A percentile compares a stretch with the other conserved stretches of the same genome.
phyloP scores from a whole-genome alignment of 2,329 filamentous ascomycete genomes.

The Exophiala lecanii-corni region DNA sequence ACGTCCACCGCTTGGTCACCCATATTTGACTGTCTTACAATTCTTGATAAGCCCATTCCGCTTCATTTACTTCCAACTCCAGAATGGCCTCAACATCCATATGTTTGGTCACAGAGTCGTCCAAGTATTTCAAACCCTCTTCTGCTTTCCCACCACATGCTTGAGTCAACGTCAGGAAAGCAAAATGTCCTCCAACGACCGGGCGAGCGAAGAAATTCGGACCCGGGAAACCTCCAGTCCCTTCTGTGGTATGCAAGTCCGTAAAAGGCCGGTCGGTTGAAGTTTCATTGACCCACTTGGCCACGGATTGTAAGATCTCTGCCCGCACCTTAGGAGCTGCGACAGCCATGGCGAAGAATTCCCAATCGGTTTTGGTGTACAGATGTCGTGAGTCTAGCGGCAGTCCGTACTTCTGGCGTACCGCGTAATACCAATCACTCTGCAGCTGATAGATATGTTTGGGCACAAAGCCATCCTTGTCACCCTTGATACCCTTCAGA shows the following conservation, averaged over 20 bases:
- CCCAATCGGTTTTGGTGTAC: conserved; percentile 88
- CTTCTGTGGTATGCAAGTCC: conserved; percentile 75
- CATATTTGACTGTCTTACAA: conserved; percentile 1
- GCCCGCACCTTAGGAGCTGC: conserved; percentile 59
- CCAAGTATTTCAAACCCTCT: conserved; percentile 50
- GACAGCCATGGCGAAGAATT: conserved; percentile 81
- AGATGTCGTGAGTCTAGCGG: conserved; percentile 77
- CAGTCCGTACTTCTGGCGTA: conserved; percentile 75
- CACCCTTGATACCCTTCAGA: conserved; percentile 29
- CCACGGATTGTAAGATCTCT: conserved; percentile 69
- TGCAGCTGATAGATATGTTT: conserved; percentile 72
- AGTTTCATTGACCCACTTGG: conserved; percentile 80
- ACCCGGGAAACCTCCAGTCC: conserved; percentile 67
- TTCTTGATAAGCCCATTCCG: conserved; percentile 9
- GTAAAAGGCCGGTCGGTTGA: conserved; percentile 70
- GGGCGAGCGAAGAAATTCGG: conserved; percentile 75
- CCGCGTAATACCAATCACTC: conserved; percentile 73
- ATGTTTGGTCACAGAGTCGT: conserved; percentile 30
- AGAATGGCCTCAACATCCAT: conserved; percentile 22
- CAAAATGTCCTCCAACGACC: conserved; percentile 81
- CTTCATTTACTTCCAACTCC: conserved; percentile 17
- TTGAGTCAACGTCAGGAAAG: conserved; percentile 73
- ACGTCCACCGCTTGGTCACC: too few species aligned
- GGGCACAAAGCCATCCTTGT: conserved; percentile 60
- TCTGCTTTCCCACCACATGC: conserved; percentile 69